Base-by-base conservation (phyloP, 768 basidiomycete species). In the Mycena crocata region DNA sequence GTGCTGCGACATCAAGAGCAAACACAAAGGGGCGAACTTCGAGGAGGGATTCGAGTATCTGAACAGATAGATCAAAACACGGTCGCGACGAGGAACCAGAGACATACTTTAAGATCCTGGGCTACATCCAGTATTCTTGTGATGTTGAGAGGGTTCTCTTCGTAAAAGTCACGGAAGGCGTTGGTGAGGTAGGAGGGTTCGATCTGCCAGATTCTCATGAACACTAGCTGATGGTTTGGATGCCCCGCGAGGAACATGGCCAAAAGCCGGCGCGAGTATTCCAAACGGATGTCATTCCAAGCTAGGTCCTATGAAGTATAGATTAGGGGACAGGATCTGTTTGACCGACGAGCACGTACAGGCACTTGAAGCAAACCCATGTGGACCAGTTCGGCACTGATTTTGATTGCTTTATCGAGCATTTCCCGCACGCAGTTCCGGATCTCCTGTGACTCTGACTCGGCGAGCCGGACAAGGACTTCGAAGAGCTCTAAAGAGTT, bases 141-240 rank as follows among this genome's bases (percentile, higher is more conserved):
- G 59, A 99, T 94, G 75, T 99, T 98, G 59, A 96, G 86, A 42
- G 94, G 93, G 67, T 90, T 94, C 73, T 96, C 95, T 51, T 91
- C 87, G 78, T 99, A 98, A 75, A 95, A 96, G 68, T 95, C 94
- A 32, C 92, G 89, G 79, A 99, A 93, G 9, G 95, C 94, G 61
- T 90, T 87, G 6, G 95, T 91, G 55, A 99, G 87, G 76, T 96
- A 94, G 0, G 89, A 82, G 0, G 93, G 93, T 73, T 95, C 89
- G 45, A 94, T 91, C 74, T 96, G 94, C 93, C 94, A 96, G 60
- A 99, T 90, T 51, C 95, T 88, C 89, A 97, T 95, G 82, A 99
- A 98, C 62, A 98, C 96, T 13, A 99, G 87, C 71, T 98, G 95
- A 73, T 98, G 95, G 71, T 96, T 96, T 10, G 96, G 95, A 73